phyloP scores from a whole-genome alignment of 257 asterid species.

The Salvia hispanica region DNA sequence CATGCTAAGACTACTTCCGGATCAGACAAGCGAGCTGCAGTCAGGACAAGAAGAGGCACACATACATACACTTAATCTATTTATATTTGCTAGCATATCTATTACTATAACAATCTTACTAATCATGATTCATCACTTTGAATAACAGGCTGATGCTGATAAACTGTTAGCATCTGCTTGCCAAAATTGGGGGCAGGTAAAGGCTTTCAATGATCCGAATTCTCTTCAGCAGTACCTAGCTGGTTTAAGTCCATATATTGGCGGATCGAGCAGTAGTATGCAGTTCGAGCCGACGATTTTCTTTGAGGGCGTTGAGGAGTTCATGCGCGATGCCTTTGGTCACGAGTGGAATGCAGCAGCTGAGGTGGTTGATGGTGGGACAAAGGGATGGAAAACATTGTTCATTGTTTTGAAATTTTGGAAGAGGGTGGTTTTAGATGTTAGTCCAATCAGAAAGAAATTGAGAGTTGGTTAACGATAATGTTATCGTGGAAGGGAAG shows the following conservation, averaged over 20 bases:
- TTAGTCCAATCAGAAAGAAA: no score
- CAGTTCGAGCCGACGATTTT: background rate
- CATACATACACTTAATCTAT: background rate
- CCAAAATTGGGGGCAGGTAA: slow-evolving; percentile 31
- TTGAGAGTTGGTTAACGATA: no score
- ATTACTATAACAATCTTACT: background rate
- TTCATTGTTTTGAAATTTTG: no score
- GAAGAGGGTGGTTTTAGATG: no score
- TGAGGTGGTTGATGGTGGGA: no score
- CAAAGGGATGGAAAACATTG: no score
- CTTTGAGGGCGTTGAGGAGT: no score
- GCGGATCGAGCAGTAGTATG: background rate
- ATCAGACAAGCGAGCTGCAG: slow-evolving; percentile 24
- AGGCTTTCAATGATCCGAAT: slow-evolving; percentile 30
- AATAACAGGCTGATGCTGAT: slow-evolving; percentile 41
- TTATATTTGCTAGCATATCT: background rate
- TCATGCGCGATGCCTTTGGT: no score
- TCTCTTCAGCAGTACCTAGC: slow-evolving; percentile 18
- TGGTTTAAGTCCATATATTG: no score
- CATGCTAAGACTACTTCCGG: slow-evolving; percentile 29
- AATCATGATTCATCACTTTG: background rate
- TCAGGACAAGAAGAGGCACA: slow-evolving; percentile 51
- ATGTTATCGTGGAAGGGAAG: no score
- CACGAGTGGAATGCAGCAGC: no score
- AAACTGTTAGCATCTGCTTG: slow-evolving; percentile 43